These are phyloP conservation scores for Lasiosphaeris hirsuta DNA, from an alignment of 495 filamentous ascomycete species.

Conservation along the genomic window DNA sequence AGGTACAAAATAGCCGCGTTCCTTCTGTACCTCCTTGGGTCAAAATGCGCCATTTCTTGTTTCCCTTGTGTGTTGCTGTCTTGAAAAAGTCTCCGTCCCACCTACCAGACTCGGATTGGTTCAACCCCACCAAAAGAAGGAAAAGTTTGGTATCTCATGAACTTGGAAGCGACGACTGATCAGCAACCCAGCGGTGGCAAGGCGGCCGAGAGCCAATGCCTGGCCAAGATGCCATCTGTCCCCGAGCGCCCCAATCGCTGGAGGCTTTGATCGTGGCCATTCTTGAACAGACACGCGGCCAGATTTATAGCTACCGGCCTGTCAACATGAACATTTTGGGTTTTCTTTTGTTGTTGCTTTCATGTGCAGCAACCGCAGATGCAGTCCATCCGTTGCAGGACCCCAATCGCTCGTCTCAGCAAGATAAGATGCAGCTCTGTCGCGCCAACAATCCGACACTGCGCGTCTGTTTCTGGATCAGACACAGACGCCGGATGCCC, in stretches of 20 bases:
- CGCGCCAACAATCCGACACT: slow-evolving; percentile 8
- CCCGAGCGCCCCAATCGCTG: background rate
- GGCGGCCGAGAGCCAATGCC: background rate
- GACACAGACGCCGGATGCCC: background rate
- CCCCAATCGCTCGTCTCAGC: background rate
- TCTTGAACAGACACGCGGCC: slow-evolving; percentile 17
- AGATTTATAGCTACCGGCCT: background rate
- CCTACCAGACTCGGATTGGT: background rate
- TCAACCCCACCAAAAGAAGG: too few species aligned
- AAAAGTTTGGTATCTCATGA: too few species aligned
- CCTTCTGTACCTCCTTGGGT: too few species aligned
- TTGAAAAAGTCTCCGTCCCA: too few species aligned
- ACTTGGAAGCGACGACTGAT: background rate
- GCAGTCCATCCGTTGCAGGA: background rate
- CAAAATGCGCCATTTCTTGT: too few species aligned
- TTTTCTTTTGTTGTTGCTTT: background rate
- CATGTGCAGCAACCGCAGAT: slow-evolving; percentile 2
- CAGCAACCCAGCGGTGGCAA: slow-evolving; percentile 3
- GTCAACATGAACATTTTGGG: background rate
- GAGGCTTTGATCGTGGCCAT: slow-evolving; percentile 9
- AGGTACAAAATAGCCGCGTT: too few species aligned
- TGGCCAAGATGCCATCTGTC: too few species aligned
- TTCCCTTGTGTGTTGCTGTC: too few species aligned
- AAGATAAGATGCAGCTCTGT: too few species aligned
- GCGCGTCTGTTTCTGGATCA: slow-evolving; percentile 9